Percentiles rank a stretch among this genome's conserved stretches.
phyloP scores from a whole-genome alignment of 2,329 filamentous ascomycete species.

The Aspergillus neoniger region DNA sequence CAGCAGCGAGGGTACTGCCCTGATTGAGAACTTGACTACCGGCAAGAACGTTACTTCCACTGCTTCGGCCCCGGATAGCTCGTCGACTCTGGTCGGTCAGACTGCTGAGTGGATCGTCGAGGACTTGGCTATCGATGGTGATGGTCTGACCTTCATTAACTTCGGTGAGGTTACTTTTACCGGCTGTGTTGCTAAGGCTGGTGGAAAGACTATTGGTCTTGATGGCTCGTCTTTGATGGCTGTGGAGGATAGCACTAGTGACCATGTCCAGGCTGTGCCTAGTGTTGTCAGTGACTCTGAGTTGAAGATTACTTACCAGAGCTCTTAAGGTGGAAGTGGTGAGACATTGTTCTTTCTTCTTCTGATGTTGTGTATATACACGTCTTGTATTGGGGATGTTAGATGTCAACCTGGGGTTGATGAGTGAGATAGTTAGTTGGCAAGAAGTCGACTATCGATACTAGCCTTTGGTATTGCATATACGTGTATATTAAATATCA shows the following conservation, averaged over 20 bases:
- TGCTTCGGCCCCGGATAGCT: neutral
- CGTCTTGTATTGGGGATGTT: neutral
- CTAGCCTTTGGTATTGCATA: no score
- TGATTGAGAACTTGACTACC: conserved; percentile 15
- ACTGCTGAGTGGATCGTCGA: conserved; percentile 19
- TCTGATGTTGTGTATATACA: neutral
- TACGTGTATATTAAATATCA: no score
- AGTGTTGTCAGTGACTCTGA: neutral
- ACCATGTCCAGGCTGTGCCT: conserved; percentile 9
- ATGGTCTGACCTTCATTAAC: conserved; percentile 9
- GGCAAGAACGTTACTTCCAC: conserved; percentile 6
- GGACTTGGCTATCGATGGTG: conserved; percentile 5
- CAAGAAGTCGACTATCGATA: no score
- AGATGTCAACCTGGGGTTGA: neutral
- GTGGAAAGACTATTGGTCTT: neutral
- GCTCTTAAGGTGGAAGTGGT: neutral
- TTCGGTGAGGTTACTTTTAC: conserved; percentile 12
- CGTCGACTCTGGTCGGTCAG: conserved; percentile 1
- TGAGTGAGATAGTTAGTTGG: neutral
- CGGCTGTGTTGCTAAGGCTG: conserved; percentile 10
- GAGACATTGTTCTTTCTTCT: neutral
- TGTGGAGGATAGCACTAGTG: conserved; percentile 8
- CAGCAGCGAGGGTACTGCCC: neutral
- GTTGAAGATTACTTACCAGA: conserved; percentile 9
- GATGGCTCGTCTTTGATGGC: conserved; percentile 6